These are phyloP conservation scores for Eutreptiella sp. DNA, from an alignment of 208 protist genomes.

Conservation along the genomic window DNA sequence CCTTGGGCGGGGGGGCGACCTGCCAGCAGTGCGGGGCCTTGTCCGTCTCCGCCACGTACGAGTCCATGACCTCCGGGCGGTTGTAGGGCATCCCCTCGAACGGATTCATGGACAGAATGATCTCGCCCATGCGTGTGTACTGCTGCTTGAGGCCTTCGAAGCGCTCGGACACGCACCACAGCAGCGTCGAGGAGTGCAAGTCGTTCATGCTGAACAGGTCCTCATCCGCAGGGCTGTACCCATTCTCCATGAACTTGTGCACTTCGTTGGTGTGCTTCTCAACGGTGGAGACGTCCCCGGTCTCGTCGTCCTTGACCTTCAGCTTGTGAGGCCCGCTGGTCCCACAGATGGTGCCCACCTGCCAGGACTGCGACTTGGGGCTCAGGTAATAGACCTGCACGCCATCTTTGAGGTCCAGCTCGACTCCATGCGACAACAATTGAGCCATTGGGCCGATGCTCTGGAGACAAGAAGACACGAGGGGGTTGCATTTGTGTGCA, in stretches of 20 bases:
- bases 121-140: constrained; percentile 81
- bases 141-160: constrained; percentile 68
- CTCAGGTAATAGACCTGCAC: too few relatives aligned
- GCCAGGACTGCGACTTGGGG: too few relatives aligned
- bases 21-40: constrained; percentile 79
- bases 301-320: constrained; percentile 12
- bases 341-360: too few relatives aligned
- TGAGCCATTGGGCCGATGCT: too few relatives aligned
- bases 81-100: constrained; percentile 75
- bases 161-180: constrained; percentile 76
- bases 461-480: too few relatives aligned
- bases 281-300: constrained; percentile 6
- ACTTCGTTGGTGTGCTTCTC: constrained; percentile 27
- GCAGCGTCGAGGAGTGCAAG: constrained; percentile 73
- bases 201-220: constrained; percentile 75
- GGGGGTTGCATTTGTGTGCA: too few relatives aligned
- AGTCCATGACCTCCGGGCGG: constrained; percentile 54
- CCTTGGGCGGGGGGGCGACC: constrained; percentile 28
- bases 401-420: too few relatives aligned
- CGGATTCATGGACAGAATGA: constrained; percentile 85
- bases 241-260: constrained; percentile 64
- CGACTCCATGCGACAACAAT: too few relatives aligned
- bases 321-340: neutral
- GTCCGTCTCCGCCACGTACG: constrained; percentile 57
- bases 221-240: constrained; percentile 55